phyloP scores from a whole-genome alignment of 2,329 filamentous ascomycete species.

The Colletotrichum gloeosporioides region DNA sequence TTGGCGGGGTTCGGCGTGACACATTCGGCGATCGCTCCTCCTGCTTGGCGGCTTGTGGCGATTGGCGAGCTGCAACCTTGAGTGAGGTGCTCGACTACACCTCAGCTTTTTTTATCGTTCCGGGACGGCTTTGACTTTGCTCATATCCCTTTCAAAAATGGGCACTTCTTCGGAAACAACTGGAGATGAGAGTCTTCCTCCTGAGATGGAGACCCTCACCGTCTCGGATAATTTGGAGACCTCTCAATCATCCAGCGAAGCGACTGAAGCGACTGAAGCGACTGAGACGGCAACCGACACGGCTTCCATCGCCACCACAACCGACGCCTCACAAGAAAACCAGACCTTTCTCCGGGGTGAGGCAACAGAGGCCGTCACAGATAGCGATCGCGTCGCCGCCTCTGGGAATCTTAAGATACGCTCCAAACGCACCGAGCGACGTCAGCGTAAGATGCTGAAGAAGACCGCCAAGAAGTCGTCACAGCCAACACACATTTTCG shows the following conservation, averaged over 20 bases:
- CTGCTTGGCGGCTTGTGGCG: background rate
- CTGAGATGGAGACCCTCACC: background rate
- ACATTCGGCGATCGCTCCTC: background rate
- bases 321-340: background rate
- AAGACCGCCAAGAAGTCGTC: background rate
- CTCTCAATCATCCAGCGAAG: background rate
- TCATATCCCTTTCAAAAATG: background rate
- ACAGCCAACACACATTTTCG: slow-evolving; percentile 38
- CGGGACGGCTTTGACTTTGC: background rate
- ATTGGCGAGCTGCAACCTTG: background rate
- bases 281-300: background rate
- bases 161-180: accelerated
- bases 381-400: slow-evolving; percentile 9
- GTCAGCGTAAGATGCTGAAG: slow-evolving; percentile 11
- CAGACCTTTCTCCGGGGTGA: background rate
- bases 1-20: background rate
- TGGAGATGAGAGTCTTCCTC: background rate
- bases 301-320: background rate
- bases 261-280: background rate
- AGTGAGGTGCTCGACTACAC: background rate
- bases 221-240: background rate
- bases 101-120: background rate
- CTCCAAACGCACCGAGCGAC: slow-evolving; percentile 20
- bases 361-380: slow-evolving; percentile 6
- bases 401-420: slow-evolving; percentile 6